Base-by-base conservation (phyloP, 2,329 filamentous ascomycete species). In the Aspergillus amoenus region DNA sequence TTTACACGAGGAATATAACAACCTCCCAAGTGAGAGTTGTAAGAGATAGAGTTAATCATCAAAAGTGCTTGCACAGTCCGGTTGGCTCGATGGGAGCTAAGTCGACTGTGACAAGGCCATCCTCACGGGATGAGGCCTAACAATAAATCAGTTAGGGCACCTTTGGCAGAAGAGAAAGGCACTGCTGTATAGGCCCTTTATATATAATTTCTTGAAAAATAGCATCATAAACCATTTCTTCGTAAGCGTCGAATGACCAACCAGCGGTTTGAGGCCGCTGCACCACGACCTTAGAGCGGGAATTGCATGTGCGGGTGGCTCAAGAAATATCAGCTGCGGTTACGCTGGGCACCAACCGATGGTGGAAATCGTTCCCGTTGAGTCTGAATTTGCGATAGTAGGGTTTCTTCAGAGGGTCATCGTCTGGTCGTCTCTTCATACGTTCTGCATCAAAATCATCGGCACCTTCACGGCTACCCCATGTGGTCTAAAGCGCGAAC, bases 401-500 rank as follows among this genome's bases (percentile, higher is more conserved):
- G 24, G 66, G 66, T 57, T 63, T 66, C 58, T 74, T 73, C 55
- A 63, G 63, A 48, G 67, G 70, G 63, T 74, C 71, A 55, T 64
- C 66, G 61, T 70, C 70, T 50, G 72, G 72, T 52, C 69, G 71
- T 61, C 71, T 73, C 61, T 74, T 84, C 79, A 90, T 86, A 69
- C 89, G 87, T 65, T 86, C 82, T 62, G 83, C 83, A 74, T 95
- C 89, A 75, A 95, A 89, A 65, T 88, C 84, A 75, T 97, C 93
- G 70, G 91, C 93, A 67, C 94, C 93, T 67, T 91, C 90, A 75
- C 93, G 88, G 77, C 91, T 96, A 70, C 93, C 93, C 93, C 93
- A 97, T 52, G 92, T 93, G 44, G 93, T 97, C 93, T 97, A 71
- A 57, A 51, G 49, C 13, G 34, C 27, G 27, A 30, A 48, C 5